phyloP scores from a whole-genome alignment of 805 yeast genomes.

The Saccharomycopsis olivae region DNA sequence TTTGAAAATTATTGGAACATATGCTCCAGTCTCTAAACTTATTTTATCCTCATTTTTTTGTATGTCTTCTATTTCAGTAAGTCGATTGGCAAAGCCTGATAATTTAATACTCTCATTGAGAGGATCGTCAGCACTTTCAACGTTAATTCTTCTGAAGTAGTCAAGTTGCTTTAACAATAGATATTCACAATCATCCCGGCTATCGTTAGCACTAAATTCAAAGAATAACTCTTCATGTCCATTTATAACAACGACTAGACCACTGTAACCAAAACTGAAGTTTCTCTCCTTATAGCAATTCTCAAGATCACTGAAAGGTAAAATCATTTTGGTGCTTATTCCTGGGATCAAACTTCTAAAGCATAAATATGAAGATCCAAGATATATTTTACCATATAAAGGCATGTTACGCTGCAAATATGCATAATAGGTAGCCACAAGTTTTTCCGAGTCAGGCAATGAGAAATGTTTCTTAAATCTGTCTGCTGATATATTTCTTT shows the following conservation, averaged over 20 bases:
- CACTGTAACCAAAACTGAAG: conserved; percentile 54
- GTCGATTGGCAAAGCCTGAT: conserved; percentile 23
- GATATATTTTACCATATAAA: conserved; percentile 70
- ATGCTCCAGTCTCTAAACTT: conserved; percentile 41
- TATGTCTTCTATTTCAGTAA: conserved; percentile 47
- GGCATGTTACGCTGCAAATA: conserved; percentile 66
- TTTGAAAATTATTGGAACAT: conserved; percentile 59
- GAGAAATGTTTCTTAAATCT: conserved; percentile 61
- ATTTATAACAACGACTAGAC: conserved; percentile 55
- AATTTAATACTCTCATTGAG: conserved; percentile 23
- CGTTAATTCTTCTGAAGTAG: conserved; percentile 20
- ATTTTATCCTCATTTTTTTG: conserved; percentile 59
- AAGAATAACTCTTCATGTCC: conserved; percentile 72
- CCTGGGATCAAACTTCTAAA: conserved; percentile 77
- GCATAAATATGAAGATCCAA: conserved; percentile 62
- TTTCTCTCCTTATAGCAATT: conserved; percentile 59
- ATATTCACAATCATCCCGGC: conserved; percentile 65
- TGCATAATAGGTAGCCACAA: conserved; percentile 61
- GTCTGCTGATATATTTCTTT: conserved; percentile 37
- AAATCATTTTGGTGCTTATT: conserved; percentile 64
- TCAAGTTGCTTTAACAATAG: conserved; percentile 44
- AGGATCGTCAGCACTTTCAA: conserved; percentile 10
- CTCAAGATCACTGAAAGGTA: conserved; percentile 69
- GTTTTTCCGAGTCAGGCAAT: conserved; percentile 36
- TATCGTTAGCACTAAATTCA: conserved; percentile 55